Percentiles rank a stretch among this genome's conserved stretches.
phyloP scores from a whole-genome alignment of 495 filamentous ascomycete species.

The Evansstolkia leycettana region DNA sequence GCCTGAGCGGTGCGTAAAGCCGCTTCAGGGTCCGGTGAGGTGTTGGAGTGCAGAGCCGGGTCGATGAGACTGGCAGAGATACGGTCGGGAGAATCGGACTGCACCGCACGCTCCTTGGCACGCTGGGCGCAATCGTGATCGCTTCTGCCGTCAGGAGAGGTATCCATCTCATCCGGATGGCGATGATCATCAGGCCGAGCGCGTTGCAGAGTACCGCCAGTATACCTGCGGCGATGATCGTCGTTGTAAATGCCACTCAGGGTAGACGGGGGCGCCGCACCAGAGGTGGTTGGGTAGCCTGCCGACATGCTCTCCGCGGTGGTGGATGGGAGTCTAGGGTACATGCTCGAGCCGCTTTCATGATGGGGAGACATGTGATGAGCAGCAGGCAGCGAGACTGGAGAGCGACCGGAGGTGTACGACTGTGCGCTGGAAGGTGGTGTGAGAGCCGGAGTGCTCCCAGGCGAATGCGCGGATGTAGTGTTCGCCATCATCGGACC shows the following conservation, averaged over 20 bases:
- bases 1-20: conserved; percentile 31
- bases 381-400: conserved; percentile 46
- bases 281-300: conserved; percentile 49
- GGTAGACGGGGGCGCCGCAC: conserved; percentile 60
- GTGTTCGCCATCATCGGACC: conserved; percentile 46
- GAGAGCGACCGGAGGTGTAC: conserved; percentile 79
- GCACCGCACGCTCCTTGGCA: conserved; percentile 24
- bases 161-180: conserved; percentile 38
- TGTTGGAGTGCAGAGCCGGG: conserved; percentile 31
- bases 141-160: conserved; percentile 36
- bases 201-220: conserved; percentile 76
- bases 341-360: conserved; percentile 55
- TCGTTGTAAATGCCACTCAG: conserved; percentile 72
- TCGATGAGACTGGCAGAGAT: conserved; percentile 42
- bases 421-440: conserved; percentile 80
- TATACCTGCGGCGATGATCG: conserved; percentile 73
- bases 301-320: conserved; percentile 40
- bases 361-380: conserved; percentile 52
- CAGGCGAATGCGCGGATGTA: conserved; percentile 34
- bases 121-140: conserved; percentile 34
- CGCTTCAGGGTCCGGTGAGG: conserved; percentile 28
- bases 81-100: conserved; percentile 28
- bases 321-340: conserved; percentile 73
- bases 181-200: conserved; percentile 37
- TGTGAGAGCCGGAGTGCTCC: conserved; percentile 72